phyloP scores from a whole-genome alignment of 352 stramenopile species.

The Phytopythium cucurbitacearum region DNA sequence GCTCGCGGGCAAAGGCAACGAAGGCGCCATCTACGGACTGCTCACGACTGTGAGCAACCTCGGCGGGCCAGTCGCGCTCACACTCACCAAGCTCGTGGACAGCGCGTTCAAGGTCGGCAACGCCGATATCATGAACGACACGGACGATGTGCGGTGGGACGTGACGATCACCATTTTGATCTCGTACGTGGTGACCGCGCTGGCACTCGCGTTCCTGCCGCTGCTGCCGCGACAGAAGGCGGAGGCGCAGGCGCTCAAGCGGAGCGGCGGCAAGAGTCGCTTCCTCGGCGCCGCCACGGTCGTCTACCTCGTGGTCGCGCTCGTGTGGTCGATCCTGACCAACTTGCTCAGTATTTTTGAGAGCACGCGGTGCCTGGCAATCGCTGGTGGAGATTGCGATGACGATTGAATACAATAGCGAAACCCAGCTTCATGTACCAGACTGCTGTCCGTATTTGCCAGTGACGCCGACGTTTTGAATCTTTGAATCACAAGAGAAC shows the following conservation, averaged over 20 bases:
- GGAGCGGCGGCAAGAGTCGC: background rate
- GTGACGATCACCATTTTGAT: conserved; percentile 57
- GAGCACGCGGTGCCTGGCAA: conserved; percentile 43
- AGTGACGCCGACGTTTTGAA: no score
- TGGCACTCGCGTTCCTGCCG: conserved; percentile 30
- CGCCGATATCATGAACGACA: conserved; percentile 43
- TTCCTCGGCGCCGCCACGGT: conserved; percentile 27
- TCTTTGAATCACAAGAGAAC: no score
- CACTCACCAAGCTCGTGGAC: conserved; percentile 47
- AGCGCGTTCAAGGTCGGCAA: conserved; percentile 42
- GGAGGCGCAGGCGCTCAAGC: conserved; percentile 26
- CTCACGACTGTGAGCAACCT: conserved; percentile 54
- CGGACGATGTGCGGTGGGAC: conserved; percentile 34
- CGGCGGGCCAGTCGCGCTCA: conserved; percentile 35
- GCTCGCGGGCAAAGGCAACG: conserved; percentile 44
- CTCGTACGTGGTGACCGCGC: conserved; percentile 41
- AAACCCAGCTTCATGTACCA: no score
- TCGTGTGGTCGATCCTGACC: conserved; percentile 38
- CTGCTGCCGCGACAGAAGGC: conserved; percentile 42
- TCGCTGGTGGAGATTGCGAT: conserved; percentile 19
- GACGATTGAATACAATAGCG: no score
- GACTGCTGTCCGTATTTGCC: no score
- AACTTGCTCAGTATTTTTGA: conserved; percentile 48
- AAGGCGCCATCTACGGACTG: conserved; percentile 51
- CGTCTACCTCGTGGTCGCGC: conserved; percentile 30